Base-by-base conservation (phyloP, 2,329 filamentous ascomycete genomes). In the Arachnomyces sp. region DNA sequence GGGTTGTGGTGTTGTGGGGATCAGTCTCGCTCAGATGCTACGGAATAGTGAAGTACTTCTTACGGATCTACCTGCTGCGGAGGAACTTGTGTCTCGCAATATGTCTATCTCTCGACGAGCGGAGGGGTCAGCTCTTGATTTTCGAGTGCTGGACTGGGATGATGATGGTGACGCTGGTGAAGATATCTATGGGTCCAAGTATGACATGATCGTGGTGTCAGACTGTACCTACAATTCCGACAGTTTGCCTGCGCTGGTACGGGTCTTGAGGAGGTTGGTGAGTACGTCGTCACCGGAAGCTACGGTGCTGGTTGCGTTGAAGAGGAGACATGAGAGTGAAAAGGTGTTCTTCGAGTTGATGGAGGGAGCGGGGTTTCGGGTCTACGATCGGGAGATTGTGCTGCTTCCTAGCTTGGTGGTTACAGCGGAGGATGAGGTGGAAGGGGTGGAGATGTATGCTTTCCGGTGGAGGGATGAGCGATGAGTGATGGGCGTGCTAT, bases 181-280 rank as follows among this genome's bases (percentile, higher is more conserved):
- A 3, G 55, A 65, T 29, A 57, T 69, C 8, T 52, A 50, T 15
- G 48, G 52, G 16, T 52, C 52, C 29, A 52, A 51, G 8, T 69
- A 77, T 51, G 75, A 83, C 55, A 52, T 86, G 28, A 68, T 85
- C 15, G 55, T 84, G 3, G 73, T 84, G 1, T 78, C 80, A 2
- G 82, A 86, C 56, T 86, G 82, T 60, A 86, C 81, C 2, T 86
- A 86, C 61, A 86, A 86, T 55, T 67, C 74, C 12, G 80, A 83
- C 51, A 82, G 77, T 44, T 72, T 81, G 38, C 76, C 78, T 2
- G 70, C 76, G 16, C 63, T 86, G 29, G 79, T 85, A 6, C 61
- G 62, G 18, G 80, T 78, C 1, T 61, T 86, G 7, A 50, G 54
- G 15, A 62, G 59, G 7, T 58, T 83, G 36, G 59, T 70, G 31